A percentile compares a stretch with the other conserved stretches of the same genome.
Conservation (phyloP, 2,329 filamentous ascomycete species). For the Penicillium sp. region DNA sequence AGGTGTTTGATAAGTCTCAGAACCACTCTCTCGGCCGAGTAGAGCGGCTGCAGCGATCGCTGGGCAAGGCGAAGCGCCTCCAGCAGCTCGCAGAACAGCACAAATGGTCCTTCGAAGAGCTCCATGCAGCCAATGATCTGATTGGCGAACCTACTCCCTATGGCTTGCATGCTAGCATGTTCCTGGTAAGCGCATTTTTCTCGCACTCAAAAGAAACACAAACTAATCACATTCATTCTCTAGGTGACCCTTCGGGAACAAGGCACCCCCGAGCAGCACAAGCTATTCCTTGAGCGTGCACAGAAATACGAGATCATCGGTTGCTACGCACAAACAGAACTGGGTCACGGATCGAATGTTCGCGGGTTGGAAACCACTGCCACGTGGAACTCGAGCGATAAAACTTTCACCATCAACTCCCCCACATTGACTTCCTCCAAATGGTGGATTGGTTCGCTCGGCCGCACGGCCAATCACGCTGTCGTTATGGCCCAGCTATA, state of each 20-base stretch:
- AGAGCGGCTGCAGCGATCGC: conserved; percentile 64
- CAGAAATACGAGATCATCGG: conserved; percentile 69
- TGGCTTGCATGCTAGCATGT: conserved; percentile 68
- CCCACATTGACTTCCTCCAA: conserved; percentile 72
- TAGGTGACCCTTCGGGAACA: conserved; percentile 67
- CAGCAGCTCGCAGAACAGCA: conserved; percentile 63
- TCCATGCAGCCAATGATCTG: conserved; percentile 61
- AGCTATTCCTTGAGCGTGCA: conserved; percentile 66
- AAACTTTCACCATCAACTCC: conserved; percentile 71
- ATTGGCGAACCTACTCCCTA: conserved; percentile 72
- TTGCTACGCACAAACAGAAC: conserved; percentile 76
- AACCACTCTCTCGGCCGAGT: conserved; percentile 70
- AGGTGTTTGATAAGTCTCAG: conserved; percentile 72
- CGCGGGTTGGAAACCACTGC: conserved; percentile 68
- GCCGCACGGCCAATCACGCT: conserved; percentile 70
- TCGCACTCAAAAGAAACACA: background rate
- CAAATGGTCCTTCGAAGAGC: conserved; percentile 64
- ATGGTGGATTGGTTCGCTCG: conserved; percentile 81
- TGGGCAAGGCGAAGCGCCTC: conserved; percentile 67
- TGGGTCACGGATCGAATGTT: conserved; percentile 75
- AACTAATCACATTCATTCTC: conserved; percentile 10
- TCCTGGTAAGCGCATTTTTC: conserved; percentile 48
- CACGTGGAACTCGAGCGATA: conserved; percentile 68
- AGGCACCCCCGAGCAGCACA: conserved; percentile 68
- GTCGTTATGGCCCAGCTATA: conserved; percentile 75